These are phyloP conservation scores for Coniochaeta sp. DNA, from an alignment of 2,329 filamentous ascomycete species.

Conservation along the genomic window DNA sequence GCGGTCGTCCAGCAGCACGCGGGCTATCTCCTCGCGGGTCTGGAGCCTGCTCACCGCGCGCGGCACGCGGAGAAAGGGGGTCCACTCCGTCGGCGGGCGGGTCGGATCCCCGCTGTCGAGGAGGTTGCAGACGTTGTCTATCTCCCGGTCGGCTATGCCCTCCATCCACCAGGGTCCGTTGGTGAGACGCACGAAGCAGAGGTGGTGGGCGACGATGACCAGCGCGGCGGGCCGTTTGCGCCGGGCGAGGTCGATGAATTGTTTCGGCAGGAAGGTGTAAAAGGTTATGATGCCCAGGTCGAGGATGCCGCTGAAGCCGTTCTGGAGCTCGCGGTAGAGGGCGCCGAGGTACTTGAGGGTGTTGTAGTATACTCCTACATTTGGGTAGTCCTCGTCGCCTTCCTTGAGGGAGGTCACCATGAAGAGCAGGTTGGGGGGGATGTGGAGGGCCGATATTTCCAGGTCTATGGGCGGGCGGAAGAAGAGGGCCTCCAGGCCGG, in stretches of 20 bases:
- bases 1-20: slow-evolving; percentile 36
- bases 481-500: slow-evolving; percentile 41
- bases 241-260: slow-evolving; percentile 36
- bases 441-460: slow-evolving; percentile 28
- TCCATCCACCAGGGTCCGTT: slow-evolving; percentile 41
- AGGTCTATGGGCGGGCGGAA: slow-evolving; percentile 41
- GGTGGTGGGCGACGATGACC: slow-evolving; percentile 45
- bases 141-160: slow-evolving; percentile 37
- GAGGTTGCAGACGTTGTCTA: slow-evolving; percentile 33
- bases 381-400: slow-evolving; percentile 32
- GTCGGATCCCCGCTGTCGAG: slow-evolving; percentile 19
- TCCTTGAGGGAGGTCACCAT: slow-evolving; percentile 39
- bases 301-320: slow-evolving; percentile 36
- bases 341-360: slow-evolving; percentile 43
- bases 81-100: slow-evolving; percentile 25
- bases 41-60: slow-evolving; percentile 25
- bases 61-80: slow-evolving; percentile 32
- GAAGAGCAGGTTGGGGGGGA: slow-evolving; percentile 41
- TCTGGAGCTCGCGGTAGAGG: slow-evolving; percentile 39
- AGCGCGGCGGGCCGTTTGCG: slow-evolving; percentile 37
- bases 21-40: slow-evolving; percentile 27
- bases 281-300: slow-evolving; percentile 44
- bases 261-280: slow-evolving; percentile 40
- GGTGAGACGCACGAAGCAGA: slow-evolving; percentile 40
- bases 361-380: slow-evolving; percentile 34